Conservation (phyloP, 2,329 filamentous ascomycete species). For the Pseudocercospora eumusae region DNA sequence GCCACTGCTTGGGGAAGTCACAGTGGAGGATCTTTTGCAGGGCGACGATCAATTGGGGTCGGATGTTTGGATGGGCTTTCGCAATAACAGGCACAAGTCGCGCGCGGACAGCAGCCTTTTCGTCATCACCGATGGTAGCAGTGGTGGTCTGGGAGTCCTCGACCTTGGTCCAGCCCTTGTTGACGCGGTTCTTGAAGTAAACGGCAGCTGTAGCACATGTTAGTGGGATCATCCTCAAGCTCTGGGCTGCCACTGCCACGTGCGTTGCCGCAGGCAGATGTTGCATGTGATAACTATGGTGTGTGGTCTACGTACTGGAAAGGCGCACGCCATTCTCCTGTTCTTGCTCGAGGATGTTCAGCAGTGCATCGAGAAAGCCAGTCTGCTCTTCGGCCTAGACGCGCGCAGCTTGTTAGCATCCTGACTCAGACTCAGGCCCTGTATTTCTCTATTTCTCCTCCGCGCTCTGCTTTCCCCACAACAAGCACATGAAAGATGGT, state of each 20-base stretch:
- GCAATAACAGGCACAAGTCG: conserved; percentile 88
- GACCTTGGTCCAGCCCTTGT: conserved; percentile 80
- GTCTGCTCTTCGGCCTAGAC: conserved; percentile 81
- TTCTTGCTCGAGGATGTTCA: conserved; percentile 88
- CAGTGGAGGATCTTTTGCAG: conserved; percentile 94
- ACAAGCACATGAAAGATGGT: background rate
- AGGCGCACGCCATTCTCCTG: conserved; percentile 81
- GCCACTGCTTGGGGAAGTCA: conserved; percentile 95
- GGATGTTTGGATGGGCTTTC: conserved; percentile 69
- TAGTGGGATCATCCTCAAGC: conserved; percentile 12
- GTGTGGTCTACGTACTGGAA: conserved; percentile 65
- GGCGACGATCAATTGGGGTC: conserved; percentile 89
- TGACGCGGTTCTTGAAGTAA: conserved; percentile 97
- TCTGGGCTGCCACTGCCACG: conserved; percentile 8
- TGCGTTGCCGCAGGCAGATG: conserved; percentile 7
- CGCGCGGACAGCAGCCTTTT: conserved; percentile 83
- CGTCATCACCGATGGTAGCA: conserved; percentile 77
- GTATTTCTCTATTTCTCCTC: background rate
- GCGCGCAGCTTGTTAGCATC: conserved; percentile 2
- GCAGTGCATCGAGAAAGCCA: conserved; percentile 85
- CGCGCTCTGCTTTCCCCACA: background rate
- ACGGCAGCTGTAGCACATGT: conserved; percentile 69
- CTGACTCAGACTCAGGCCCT: no score
- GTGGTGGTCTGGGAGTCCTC: conserved; percentile 63
- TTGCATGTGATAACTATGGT: conserved; percentile 11